Evolutionary conservation across 192 early-diverging fungal genomes (phyloP), one percentile per base, ranked within the genome.

Genomic region (Kappamyces sp.): DNA sequence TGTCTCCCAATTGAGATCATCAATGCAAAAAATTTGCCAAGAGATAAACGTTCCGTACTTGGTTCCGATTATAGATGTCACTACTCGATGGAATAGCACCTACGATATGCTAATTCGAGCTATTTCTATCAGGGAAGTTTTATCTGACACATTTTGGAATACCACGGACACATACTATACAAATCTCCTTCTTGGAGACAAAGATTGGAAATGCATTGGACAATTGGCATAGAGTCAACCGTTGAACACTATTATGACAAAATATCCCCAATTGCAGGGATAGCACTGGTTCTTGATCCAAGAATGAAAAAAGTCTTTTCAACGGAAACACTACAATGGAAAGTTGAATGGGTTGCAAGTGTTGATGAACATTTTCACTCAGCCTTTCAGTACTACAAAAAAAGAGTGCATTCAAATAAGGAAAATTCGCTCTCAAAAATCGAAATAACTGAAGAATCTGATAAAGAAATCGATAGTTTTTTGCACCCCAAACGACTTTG

Each of bases 241-340:
- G 9, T 57, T 45, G 41, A 45, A 3, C 55, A 45, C 47, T 57
- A 57, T n/a, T 57, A 45, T 29, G 55, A 57, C 41, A 42, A 57
- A 2, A 15, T 57, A 2, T 57, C 55, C 2, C 55, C 55, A 5
- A 57, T 57, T 2, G 55, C 14, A 3, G 55, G 55, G 12, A 57
- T 57, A 9, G 55, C 55, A 34, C 41, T 57, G 3, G 35, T 57
- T 6, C 29, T 57, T 3, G 4, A 3, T 4, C 55, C 38, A 2
- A 29, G 2, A 3, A 4, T 5, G 2, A 57, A 57, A 15, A 3
- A 22, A 4, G 42, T n/a, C 14, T 45, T 45, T 57, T 42, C 47
- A 11, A 45, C 32, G 30, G 15, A 57, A 12, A 38, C 2, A 2
- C 55, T 57, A 34, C 4, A 45, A 4, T 57, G 55, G 55, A 32